Evolutionary conservation across 1,284 basidiomycete species (phyloP), one percentile per base, ranked within the genome.

Genomic region (Porphyrellus sp.): DNA sequence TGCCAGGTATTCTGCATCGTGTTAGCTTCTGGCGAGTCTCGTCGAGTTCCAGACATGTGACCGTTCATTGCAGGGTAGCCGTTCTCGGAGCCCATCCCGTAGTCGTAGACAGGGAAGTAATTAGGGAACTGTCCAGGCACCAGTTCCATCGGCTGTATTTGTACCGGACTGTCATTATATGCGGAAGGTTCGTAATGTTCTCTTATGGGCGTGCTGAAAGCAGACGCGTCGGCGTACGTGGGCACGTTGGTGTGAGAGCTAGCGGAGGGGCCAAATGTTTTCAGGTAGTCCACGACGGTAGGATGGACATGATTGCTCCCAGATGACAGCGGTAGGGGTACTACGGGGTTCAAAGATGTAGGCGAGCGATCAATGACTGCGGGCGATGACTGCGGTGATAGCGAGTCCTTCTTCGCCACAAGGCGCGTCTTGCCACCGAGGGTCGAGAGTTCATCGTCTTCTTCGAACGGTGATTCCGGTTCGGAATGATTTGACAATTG

Each of bases 41-140:
- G 66, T 43, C 70, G 64, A 6, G 73, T 70, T 8, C 53, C 53
- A 44, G 72, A 63, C 40, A 73, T 59, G 52, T 67, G 68, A 2
- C 65, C 68, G 31, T 72, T 72, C 55, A 70, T 57, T 7, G 76
- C 72, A 38, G 67, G 53, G 38, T 69, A 64, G 6, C 63, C 65
- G 34, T 71, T 73, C 57, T 66, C 67, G 24, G 64, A 59, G 30
- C 64, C 63, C 51, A 74, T 72, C 15, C 74, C 77, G 64, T 89
- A 89, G 63, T 89, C 87, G 59, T 86, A 89, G 28, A 88, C 86
- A 1, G 85, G 79, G 75, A 89, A 88, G 60, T 89, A 89, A 57
- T 77, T 78, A 9, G 86, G 86, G 69, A 83, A 81, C 25, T 74
- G 67, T 6, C 62, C 63, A 7, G 65, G 58, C 2, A 65, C 61